Conservation (phyloP, 192 early-diverging fungal species). For the Coemansia aciculifera region DNA sequence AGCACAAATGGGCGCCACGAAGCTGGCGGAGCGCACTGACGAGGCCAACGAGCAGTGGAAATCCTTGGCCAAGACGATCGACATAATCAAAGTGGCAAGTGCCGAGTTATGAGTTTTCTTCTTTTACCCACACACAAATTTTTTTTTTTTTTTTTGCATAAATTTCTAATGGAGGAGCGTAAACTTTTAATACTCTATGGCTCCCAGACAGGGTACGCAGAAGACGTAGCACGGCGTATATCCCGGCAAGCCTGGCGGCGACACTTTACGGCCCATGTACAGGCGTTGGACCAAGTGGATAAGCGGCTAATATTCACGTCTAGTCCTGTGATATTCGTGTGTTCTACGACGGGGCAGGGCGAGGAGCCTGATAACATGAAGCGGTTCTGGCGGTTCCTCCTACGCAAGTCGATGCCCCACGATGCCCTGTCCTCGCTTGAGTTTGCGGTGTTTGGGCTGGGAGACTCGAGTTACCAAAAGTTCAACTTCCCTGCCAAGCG, state of each 20-base stretch:
- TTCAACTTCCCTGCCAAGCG: slow-evolving; percentile 96
- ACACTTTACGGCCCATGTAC: slow-evolving; percentile 63
- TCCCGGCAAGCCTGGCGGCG: slow-evolving; percentile 75
- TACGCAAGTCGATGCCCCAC: slow-evolving; percentile 74
- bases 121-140: background rate
- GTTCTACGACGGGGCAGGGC: slow-evolving; percentile 94
- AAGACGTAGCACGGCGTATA: slow-evolving; percentile 86
- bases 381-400: slow-evolving; percentile 87
- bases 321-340: slow-evolving; percentile 69
- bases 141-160: background rate
- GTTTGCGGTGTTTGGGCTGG: slow-evolving; percentile 91
- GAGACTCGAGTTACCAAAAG: slow-evolving; percentile 91
- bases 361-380: slow-evolving; percentile 91
- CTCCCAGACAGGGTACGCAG: slow-evolving; percentile 89
- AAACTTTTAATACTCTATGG: slow-evolving; percentile 80
- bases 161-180: slow-evolving; percentile 12
- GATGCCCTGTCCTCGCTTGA: slow-evolving; percentile 65
- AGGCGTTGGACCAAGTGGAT: slow-evolving; percentile 80
- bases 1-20: slow-evolving; percentile 11
- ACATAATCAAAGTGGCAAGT: slow-evolving; percentile 44
- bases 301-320: slow-evolving; percentile 34
- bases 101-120: slow-evolving; percentile 19
- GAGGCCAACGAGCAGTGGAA: slow-evolving; percentile 37
- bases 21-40: slow-evolving; percentile 26
- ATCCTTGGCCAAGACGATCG: slow-evolving; percentile 40